These are phyloP conservation scores for Plantago ovata DNA, from an alignment of 257 asterid genomes.

Conservation along the genomic window DNA sequence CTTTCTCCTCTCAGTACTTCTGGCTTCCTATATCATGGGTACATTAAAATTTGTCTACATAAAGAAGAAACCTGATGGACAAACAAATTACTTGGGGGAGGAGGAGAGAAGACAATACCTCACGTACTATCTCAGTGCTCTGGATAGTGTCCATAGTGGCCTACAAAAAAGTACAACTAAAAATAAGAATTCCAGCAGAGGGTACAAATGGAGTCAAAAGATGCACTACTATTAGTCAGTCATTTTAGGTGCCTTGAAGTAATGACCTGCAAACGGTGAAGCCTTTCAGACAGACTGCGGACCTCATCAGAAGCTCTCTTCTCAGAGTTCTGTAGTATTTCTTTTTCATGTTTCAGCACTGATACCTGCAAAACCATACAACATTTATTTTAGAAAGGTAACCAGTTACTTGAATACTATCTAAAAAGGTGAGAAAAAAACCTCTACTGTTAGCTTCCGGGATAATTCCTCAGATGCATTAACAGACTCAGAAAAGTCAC, in stretches of 20 bases:
- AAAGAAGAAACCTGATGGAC: conserved; percentile 2
- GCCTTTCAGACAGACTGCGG: conserved; percentile 77
- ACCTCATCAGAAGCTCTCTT: conserved; percentile 91
- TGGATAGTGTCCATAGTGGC: conserved; percentile 83
- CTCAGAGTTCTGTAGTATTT: conserved; percentile 64
- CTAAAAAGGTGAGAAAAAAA: conserved; percentile 15
- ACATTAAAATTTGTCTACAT: conserved; percentile 8
- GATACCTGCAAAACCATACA: conserved; percentile 39
- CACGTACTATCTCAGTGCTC: conserved; percentile 79
- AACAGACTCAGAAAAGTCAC: conserved; percentile 73
- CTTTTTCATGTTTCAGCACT: conserved; percentile 73
- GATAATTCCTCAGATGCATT: conserved; percentile 63
- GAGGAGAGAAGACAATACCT: conserved; percentile 38
- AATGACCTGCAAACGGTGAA: conserved; percentile 74
- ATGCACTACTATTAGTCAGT: not conserved
- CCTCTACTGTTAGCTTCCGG: conserved; percentile 78
- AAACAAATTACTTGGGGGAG: not conserved
- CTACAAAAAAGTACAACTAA: conserved; percentile 33
- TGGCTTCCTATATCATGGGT: conserved; percentile 60
- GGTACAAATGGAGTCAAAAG: not conserved
- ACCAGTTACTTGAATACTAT: conserved; percentile 2
- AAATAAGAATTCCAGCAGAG: conserved; percentile 7
- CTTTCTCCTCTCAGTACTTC: conserved; percentile 64
- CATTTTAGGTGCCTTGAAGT: not conserved
- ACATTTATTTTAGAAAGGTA: not conserved